A percentile compares a stretch with the other conserved stretches of the same genome.
Conservation (phyloP, 495 filamentous ascomycete species). For the Tuber melanosporum region DNA sequence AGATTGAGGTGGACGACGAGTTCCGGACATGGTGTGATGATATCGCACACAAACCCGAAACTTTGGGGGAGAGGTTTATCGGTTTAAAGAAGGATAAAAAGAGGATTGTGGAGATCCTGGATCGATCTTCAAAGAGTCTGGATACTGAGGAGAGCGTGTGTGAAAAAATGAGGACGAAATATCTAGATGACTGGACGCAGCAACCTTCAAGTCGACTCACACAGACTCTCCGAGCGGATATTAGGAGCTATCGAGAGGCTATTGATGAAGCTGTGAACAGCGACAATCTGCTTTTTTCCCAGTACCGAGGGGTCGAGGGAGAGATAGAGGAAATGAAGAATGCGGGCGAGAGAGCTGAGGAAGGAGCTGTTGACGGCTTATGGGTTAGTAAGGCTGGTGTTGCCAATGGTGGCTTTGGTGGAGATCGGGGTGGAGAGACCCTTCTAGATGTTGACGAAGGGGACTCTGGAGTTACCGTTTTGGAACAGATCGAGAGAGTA, state of each 20-base stretch:
- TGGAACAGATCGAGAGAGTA: slow-evolving; percentile 80
- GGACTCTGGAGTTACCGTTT: slow-evolving; percentile 67
- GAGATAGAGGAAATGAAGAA: slow-evolving; percentile 95
- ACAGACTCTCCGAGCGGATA: slow-evolving; percentile 75
- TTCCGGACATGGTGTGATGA: slow-evolving; percentile 92
- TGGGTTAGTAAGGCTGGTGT: slow-evolving; percentile 42
- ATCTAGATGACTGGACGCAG: slow-evolving; percentile 92
- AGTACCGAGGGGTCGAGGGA: slow-evolving; percentile 71
- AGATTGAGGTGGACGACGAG: slow-evolving; percentile 78
- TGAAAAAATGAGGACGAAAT: slow-evolving; percentile 98
- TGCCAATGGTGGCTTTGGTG: slow-evolving; percentile 47
- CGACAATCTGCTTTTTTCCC: slow-evolving; percentile 76
- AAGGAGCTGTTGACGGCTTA: slow-evolving; percentile 49
- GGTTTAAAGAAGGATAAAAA: slow-evolving; percentile 69
- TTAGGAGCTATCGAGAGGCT: slow-evolving; percentile 77
- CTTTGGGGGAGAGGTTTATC: slow-evolving; percentile 65
- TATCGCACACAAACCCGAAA: slow-evolving; percentile 69
- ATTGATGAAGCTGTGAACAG: slow-evolving; percentile 83
- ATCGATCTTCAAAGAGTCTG: slow-evolving; percentile 73
- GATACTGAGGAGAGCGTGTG: slow-evolving; percentile 97
- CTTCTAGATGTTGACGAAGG: slow-evolving; percentile 88
- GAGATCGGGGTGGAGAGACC: slow-evolving; percentile 60
- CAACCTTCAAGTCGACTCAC: slow-evolving; percentile 88
- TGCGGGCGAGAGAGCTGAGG: slow-evolving; percentile 76
- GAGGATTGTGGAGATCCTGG: slow-evolving; percentile 61